phyloP scores from a whole-genome alignment of 2,329 filamentous ascomycete genomes.

The Verticillium tricorpus region DNA sequence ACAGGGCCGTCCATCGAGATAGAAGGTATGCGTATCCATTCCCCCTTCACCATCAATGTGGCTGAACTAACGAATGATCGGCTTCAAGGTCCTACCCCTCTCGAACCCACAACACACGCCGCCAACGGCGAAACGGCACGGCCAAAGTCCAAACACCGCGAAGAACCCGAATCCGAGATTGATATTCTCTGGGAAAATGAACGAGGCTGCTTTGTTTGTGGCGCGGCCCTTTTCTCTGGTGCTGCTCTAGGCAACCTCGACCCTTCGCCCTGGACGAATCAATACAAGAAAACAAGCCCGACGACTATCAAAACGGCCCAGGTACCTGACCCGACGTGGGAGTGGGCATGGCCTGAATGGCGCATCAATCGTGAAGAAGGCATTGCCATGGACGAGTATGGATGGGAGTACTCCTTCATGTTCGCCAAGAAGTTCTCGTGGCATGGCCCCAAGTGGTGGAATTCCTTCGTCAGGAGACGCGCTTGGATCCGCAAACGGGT shows the following conservation, averaged over 20 bases:
- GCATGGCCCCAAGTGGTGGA: slow-evolving; percentile 91
- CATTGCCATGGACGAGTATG: slow-evolving; percentile 69
- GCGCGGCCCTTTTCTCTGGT: slow-evolving; percentile 82
- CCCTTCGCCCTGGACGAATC: slow-evolving; percentile 81
- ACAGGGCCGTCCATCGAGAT: slow-evolving; percentile 12
- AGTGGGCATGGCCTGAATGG: slow-evolving; percentile 74
- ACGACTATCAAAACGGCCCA: slow-evolving; percentile 79
- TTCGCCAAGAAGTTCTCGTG: slow-evolving; percentile 73
- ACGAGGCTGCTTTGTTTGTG: slow-evolving; percentile 83
- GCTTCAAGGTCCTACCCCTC: background rate
- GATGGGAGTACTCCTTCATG: slow-evolving; percentile 94
- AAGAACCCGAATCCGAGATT: slow-evolving; percentile 53
- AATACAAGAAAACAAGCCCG: slow-evolving; percentile 53
- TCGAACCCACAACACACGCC: background rate
- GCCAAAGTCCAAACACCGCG: background rate
- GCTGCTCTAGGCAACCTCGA: slow-evolving; percentile 83
- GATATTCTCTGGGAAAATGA: slow-evolving; percentile 97
- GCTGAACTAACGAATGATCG: background rate
- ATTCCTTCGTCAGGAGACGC: slow-evolving; percentile 86
- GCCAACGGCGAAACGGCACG: background rate
- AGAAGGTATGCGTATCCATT: slow-evolving; percentile 6
- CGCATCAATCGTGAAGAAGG: slow-evolving; percentile 67
- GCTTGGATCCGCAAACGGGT: slow-evolving; percentile 82
- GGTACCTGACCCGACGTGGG: slow-evolving; percentile 91
- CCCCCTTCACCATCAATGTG: background rate